Conservation (phyloP, 2,329 filamentous ascomycete species). For the Fusarium subglutinans region DNA sequence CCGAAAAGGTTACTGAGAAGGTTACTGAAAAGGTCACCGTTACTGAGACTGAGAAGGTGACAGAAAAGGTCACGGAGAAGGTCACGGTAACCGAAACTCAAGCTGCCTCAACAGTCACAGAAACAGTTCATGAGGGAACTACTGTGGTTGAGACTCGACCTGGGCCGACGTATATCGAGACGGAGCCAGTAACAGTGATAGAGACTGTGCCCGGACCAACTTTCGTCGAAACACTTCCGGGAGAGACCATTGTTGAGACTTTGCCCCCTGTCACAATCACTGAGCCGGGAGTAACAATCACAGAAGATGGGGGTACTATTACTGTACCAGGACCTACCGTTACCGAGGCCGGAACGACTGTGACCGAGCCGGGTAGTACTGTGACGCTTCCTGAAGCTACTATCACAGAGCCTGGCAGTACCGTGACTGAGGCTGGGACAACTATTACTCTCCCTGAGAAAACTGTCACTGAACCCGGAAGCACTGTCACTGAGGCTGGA, state of each 20-base stretch:
- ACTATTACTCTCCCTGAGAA: constrained; percentile 7
- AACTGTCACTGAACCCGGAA: constrained; percentile 9
- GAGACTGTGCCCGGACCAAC: constrained; percentile 4
- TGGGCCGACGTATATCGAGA: not conserved
- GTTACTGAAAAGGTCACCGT: constrained; percentile 4
- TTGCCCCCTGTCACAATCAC: constrained; percentile 11
- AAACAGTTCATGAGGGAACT: constrained; percentile 1
- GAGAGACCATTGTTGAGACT: constrained; percentile 10
- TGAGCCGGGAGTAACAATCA: constrained; percentile 15
- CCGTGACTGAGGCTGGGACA: constrained; percentile 6
- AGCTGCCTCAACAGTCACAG: not conserved
- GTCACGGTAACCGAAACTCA: constrained; percentile 6
- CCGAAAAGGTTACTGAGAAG: not conserved
- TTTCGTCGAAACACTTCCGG: constrained; percentile 1
- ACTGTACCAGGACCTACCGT: constrained; percentile 12
- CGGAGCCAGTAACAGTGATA: not conserved
- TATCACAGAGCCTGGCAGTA: not conserved
- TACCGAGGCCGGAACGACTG: constrained; percentile 11
- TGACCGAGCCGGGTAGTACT: constrained; percentile 15
- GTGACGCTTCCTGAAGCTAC: not conserved
- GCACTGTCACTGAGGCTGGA: constrained; percentile 10
- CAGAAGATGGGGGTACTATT: constrained; percentile 8
- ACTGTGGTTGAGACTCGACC: constrained; percentile 8
- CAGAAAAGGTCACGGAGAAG: not conserved
- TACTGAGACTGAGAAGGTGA: not conserved